Conservation (phyloP, 2,329 filamentous ascomycete genomes). For the Massarina eburnea region DNA sequence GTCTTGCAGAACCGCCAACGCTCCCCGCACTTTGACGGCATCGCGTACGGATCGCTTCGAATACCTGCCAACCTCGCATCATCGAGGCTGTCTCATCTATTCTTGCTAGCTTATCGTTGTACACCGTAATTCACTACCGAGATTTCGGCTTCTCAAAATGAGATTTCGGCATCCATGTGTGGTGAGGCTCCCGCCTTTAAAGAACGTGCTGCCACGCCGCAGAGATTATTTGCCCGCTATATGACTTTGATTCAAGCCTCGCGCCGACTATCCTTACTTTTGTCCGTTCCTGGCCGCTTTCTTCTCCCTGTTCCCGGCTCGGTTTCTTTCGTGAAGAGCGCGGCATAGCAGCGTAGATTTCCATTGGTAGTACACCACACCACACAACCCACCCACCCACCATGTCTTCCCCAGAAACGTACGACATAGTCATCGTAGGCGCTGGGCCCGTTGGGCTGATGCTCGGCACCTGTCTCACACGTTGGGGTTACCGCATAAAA, state of each 20-base stretch:
- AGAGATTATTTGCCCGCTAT: neutral
- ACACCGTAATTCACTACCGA: slow-evolving; percentile 18
- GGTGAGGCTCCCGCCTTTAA: slow-evolving; percentile 9
- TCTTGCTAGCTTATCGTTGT: slow-evolving; percentile 1
- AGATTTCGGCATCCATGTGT: slow-evolving; percentile 10
- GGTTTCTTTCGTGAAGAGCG: no score
- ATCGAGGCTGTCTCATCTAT: neutral
- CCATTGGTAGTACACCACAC: neutral
- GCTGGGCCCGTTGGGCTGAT: slow-evolving; percentile 87
- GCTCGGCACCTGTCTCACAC: slow-evolving; percentile 81
- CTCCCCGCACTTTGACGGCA: slow-evolving; percentile 20
- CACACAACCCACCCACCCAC: neutral
- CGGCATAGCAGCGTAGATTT: neutral
- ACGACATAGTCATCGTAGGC: slow-evolving; percentile 79
- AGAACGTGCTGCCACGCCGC: slow-evolving; percentile 1
- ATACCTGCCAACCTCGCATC: neutral
- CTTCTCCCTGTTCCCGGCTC: no score
- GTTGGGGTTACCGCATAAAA: slow-evolving; percentile 95
- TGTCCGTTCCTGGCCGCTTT: no score
- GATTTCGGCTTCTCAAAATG: slow-evolving; percentile 17
- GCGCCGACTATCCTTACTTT: no score
- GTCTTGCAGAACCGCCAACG: slow-evolving; percentile 12
- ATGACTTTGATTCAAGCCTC: neutral
- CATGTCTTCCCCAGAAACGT: slow-evolving; percentile 36
- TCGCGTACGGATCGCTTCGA: slow-evolving; percentile 11